Evolutionary conservation across 192 early-diverging fungal species (phyloP), one percentile per base, ranked within the genome.

Genomic region (Gamsiella multidivaricata): DNA sequence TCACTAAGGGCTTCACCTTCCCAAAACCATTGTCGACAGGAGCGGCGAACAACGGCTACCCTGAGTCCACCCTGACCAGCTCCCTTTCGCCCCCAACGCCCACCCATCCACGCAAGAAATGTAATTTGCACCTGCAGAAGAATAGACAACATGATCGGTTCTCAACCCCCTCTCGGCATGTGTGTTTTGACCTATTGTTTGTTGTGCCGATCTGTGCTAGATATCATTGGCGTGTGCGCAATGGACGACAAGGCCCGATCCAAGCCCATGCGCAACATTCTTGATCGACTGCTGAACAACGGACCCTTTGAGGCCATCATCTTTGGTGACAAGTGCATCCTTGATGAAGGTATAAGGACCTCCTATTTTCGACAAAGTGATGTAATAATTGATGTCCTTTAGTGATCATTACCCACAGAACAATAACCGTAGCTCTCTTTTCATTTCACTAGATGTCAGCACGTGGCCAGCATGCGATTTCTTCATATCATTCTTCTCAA

Each of bases 401-500:
- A 5, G 17, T n/a, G 4, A 14, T n/a, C n/a, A n/a, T n/a, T n/a
- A n/a, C n/a, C n/a, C n/a, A n/a, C n/a, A n/a, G n/a, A n/a, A n/a
- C n/a, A n/a, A n/a, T n/a, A n/a, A n/a, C n/a, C n/a, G n/a, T n/a
- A n/a, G n/a, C n/a, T n/a, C n/a, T n/a, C 32, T 54, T 54, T 9
- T n/a, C 33, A 47, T 52, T n/a, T n/a, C n/a, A 25, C 22, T 63
- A 91, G 92, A 86, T 64, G 87, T 95, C 22, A 87, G 92, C 37
- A 85, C 89, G 54, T 97, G 97, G 96, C 97, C 97, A 4, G 80
- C 83, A 2, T 97, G 95, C 83, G 94, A 98, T 79, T 95, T 96
- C 73, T 87, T 98, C 51, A 96, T 98, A 23, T 93, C 94, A 17
- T 98, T 98, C 82, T 98, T 97, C 80, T 96, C 95, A n/a, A 69